Percentiles rank a stretch among this genome's conserved stretches.
Evolutionary conservation across 2,329 filamentous ascomycete species (phyloP).

Genomic region (Elsinoe perseae): DNA sequence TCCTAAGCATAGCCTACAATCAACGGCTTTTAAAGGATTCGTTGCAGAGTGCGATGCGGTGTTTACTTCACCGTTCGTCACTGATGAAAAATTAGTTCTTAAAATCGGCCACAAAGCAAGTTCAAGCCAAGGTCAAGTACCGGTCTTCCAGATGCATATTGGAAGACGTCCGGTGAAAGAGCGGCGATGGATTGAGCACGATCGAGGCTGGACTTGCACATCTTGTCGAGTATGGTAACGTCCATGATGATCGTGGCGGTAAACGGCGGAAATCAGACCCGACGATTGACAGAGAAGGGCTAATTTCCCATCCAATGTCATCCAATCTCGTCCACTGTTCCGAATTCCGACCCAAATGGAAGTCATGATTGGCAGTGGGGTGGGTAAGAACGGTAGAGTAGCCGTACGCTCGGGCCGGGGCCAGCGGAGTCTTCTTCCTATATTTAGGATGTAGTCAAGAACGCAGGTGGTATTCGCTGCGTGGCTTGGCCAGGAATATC

Average conservation of each 20-base stretch:
- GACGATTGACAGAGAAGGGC: constrained; percentile 3
- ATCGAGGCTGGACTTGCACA: constrained; percentile 3
- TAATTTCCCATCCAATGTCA: constrained; percentile 8
- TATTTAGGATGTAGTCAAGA: neutral
- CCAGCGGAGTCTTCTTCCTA: neutral
- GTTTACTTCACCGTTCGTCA: neutral
- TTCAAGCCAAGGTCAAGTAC: neutral
- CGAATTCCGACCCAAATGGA: constrained; percentile 8
- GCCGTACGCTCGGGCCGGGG: neutral
- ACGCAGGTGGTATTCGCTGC: neutral
- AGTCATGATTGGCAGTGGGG: neutral
- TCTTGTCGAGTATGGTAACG: neutral
- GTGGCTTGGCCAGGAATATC: constrained; percentile 3
- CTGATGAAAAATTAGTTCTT: neutral
- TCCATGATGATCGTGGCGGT: constrained; percentile 10
- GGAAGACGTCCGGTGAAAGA: neutral
- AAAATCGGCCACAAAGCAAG: neutral
- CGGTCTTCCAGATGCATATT: constrained; percentile 10
- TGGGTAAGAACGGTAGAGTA: constrained; percentile 7
- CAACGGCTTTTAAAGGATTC: neutral
- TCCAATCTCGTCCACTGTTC: neutral
- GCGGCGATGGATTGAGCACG: neutral
- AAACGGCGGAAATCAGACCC: neutral
- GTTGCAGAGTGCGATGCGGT: neutral
- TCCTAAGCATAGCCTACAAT: neutral